Conservation (phyloP, 2,329 filamentous ascomycete genomes). For the Trichophyton rubrum region DNA sequence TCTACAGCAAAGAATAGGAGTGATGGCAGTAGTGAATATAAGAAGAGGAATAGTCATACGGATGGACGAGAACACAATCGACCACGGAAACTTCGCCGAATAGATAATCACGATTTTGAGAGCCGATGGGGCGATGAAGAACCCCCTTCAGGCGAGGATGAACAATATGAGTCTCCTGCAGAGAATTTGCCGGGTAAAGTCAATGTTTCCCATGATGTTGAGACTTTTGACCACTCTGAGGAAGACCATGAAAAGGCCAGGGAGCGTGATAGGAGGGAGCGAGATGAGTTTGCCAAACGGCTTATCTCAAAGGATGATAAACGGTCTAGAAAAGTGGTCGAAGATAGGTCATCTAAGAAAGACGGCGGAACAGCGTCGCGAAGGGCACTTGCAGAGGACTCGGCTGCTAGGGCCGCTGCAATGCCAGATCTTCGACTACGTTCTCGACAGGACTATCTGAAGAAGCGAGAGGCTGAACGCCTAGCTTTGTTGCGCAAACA, state of each 20-base stretch:
- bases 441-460: conserved; percentile 83
- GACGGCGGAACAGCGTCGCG: conserved; percentile 49
- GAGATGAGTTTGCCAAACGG: conserved; percentile 67
- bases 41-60: conserved; percentile 23
- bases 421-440: conserved; percentile 69
- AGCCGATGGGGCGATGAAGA: conserved; percentile 77
- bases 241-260: conserved; percentile 44
- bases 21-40: conserved; percentile 27
- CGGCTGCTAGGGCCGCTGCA: conserved; percentile 54
- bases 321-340: conserved; percentile 55
- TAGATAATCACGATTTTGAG: conserved; percentile 49
- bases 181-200: conserved; percentile 6
- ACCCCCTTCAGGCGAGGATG: conserved; percentile 23
- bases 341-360: conserved; percentile 45
- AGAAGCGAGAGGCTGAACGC: conserved; percentile 79
- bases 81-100: conserved; percentile 40
- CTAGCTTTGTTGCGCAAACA: conserved; percentile 78
- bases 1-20: conserved; percentile 9
- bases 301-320: conserved; percentile 59
- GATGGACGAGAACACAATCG: conserved; percentile 28
- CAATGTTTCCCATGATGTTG: conserved; percentile 27
- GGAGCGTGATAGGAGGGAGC: conserved; percentile 57
- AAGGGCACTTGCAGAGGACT: conserved; percentile 53
- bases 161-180: conserved; percentile 43
- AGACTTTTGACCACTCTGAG: conserved; percentile 47